Conservation (phyloP, 2,329 filamentous ascomycete species). For the Aspergillus melleus region DNA sequence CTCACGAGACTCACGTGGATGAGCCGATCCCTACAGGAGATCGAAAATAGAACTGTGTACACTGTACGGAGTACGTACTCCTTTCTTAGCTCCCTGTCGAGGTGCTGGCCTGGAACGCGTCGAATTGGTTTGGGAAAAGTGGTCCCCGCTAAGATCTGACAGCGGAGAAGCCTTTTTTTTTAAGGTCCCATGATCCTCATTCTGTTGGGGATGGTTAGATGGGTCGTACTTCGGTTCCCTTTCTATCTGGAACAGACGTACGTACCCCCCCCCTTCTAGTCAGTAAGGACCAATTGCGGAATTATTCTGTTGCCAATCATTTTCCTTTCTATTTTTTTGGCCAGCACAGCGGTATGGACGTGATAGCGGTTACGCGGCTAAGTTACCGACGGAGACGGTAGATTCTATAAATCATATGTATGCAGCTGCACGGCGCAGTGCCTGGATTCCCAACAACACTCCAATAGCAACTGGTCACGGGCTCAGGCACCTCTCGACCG, state of each 20-base stretch:
- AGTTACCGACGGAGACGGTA: background rate
- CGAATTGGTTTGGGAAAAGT: background rate
- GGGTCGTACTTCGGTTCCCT: background rate
- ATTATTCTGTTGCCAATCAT: background rate
- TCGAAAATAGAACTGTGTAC: background rate
- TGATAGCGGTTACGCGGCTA: background rate
- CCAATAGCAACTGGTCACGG: too few relatives aligned
- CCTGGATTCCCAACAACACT: background rate
- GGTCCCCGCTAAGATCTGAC: constrained; percentile 23
- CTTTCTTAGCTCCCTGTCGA: background rate
- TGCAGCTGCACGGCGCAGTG: constrained; percentile 1
- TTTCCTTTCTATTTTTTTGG: background rate
- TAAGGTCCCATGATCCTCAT: constrained; percentile 26
- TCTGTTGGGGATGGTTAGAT: constrained; percentile 1
- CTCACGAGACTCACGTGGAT: constrained; percentile 6
- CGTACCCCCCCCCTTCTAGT: background rate
- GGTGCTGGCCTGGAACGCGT: too few relatives aligned
- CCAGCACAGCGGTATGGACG: constrained; percentile 1
- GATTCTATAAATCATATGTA: constrained; percentile 5
- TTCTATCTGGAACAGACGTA: background rate
- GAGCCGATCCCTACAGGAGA: background rate
- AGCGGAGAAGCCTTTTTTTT: constrained; percentile 22
- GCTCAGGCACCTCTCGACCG: too few relatives aligned
- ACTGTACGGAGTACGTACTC: background rate
- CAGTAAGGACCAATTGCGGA: background rate